Evolutionary conservation across 164 flowering plant genomes (phyloP), one percentile per base, ranked within the genome.

Genomic region (Hamamelis virginiana): DNA sequence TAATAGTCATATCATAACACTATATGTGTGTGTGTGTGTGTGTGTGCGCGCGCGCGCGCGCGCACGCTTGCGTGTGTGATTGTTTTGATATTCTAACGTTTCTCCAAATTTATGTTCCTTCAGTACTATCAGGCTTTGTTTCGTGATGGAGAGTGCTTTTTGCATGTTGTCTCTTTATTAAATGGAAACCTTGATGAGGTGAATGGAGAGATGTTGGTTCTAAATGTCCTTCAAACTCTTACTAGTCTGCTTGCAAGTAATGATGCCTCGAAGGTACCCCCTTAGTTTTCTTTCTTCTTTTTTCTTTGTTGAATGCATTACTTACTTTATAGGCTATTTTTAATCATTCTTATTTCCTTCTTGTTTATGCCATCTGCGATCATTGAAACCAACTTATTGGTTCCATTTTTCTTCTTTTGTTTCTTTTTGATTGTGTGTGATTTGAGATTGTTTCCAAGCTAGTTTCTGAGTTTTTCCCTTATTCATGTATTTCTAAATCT

Each of bases 121-220:
- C 92, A 96, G 99, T 83, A 93, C 71, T 93, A 86, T 74, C 99
- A 93, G 78, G 82, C 77, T 68, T 78, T 96, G 73, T 96, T 96
- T 77, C 89, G 97, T 64, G 90, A 90, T 57, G 99, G 94, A 27
- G 99, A 91, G 67, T 96, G 99, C 80, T 93, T 96, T 87, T 57
- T 96, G 80, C 99, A 96, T 79, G 86, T 96, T 66, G 92, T 96
- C 33, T 96, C 99, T 72, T 85, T 96, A 67, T 74, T 96, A 66
- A 93, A 96, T 84, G 93, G 95, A 62, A 86, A 81, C 66, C 86
- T 85, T 75, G 95, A 86, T 64, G 85, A 82, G 68, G 78, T 61
- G 60, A 84, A 80, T 82, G 96, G 93, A 55, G 97, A 93, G 69
- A 82, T 77, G 68, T 78, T 96, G 80, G 91, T 87, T 67, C 73